phyloP scores from a whole-genome alignment of 2,329 filamentous ascomycete species.

The Pestalotiopsis sp. region DNA sequence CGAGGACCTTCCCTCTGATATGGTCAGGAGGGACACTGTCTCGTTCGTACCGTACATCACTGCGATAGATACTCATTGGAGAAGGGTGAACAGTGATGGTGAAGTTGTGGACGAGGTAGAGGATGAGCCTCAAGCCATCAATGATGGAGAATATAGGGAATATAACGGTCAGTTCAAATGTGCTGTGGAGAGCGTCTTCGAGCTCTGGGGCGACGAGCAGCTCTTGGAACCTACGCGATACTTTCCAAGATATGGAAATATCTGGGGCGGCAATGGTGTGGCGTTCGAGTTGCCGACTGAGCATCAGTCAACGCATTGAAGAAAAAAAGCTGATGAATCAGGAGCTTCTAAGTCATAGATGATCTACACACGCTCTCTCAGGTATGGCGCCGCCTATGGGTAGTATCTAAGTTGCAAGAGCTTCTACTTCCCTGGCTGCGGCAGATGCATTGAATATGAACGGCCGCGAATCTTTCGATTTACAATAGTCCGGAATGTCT shows the following conservation, averaged over 20 bases:
- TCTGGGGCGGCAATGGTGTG: not conserved
- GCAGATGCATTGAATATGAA: no score
- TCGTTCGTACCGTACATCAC: constrained; percentile 5
- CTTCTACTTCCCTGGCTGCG: no score
- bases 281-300: not conserved
- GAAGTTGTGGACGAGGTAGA: not conserved
- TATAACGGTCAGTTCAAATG: not conserved
- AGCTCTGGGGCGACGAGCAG: not conserved
- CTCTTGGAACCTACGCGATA: not conserved
- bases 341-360: no score
- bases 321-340: no score
- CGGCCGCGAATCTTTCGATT: no score
- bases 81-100: not conserved
- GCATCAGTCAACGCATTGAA: no score
- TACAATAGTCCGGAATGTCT: no score
- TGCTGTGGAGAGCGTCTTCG: not conserved
- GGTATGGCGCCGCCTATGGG: no score
- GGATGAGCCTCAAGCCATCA: not conserved
- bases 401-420: no score
- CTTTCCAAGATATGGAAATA: not conserved
- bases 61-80: not conserved
- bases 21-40: not conserved
- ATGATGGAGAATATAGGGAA: no score
- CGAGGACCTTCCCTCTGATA: not conserved
- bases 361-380: no score